Conservation (phyloP, 179 eudicot genomes). For the Amaranthus tricolor region DNA sequence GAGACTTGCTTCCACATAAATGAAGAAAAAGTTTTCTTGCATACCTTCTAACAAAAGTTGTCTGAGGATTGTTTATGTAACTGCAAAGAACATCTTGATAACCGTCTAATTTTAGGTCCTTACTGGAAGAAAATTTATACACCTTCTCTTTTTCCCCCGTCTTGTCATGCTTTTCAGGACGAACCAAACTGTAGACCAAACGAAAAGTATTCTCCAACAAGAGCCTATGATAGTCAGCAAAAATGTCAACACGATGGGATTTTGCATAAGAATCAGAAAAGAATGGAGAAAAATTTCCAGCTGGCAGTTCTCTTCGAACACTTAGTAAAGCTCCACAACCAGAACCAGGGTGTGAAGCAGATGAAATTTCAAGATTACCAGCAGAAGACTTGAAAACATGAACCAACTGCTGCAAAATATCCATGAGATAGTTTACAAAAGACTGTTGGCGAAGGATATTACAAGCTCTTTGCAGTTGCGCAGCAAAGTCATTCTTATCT, state of each 20-base stretch:
- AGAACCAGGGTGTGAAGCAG: conserved; percentile 64
- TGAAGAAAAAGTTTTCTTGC: conserved; percentile 98
- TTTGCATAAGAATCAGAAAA: conserved; percentile 99
- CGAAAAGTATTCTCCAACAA: conserved; percentile 93
- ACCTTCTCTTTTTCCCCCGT: conserved; percentile 83
- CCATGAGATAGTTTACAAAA: conserved; percentile 92
- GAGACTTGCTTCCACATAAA: conserved; percentile 98
- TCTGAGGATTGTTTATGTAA: conserved; percentile 90
- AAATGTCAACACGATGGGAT: conserved; percentile 79
- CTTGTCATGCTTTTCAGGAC: conserved; percentile 98
- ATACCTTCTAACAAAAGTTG: conserved; percentile 85
- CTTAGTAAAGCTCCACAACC: conserved; percentile 95
- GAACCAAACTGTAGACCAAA: conserved; percentile 83
- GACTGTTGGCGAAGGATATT: conserved; percentile 84
- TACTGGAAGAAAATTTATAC: conserved; percentile 58
- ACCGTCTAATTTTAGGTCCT: conserved; percentile 94
- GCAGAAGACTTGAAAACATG: conserved; percentile 83
- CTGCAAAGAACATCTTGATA: conserved; percentile 99
- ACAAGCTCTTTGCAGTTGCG: conserved; percentile 85
- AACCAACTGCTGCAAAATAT: conserved; percentile 92
- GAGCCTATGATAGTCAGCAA: conserved; percentile 92
- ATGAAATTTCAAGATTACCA: conserved; percentile 51
- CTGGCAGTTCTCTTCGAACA: conserved; percentile 93
- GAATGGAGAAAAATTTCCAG: conserved; percentile 95
- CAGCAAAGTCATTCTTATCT: conserved; percentile 74